Evolutionary conservation across 2,329 filamentous ascomycete species (phyloP).

Genomic region (Penicillium sp.): DNA sequence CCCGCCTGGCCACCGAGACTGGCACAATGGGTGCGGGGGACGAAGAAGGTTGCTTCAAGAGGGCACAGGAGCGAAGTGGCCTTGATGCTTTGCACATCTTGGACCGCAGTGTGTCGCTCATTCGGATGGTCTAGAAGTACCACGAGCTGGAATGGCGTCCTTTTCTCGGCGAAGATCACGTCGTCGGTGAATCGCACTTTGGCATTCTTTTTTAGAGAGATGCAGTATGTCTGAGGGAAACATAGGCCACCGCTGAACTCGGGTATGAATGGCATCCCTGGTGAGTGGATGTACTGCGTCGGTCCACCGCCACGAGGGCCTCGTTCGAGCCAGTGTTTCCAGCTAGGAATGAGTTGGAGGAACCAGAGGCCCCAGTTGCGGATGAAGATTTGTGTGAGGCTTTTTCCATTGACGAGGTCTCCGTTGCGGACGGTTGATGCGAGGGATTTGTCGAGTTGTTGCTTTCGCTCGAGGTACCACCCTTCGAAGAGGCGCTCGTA

Average conservation of each 20-base stretch:
- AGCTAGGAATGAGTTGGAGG: slow-evolving; percentile 34
- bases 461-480: slow-evolving; percentile 42
- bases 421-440: slow-evolving; percentile 39
- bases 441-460: slow-evolving; percentile 41
- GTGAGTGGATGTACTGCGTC: slow-evolving; percentile 30
- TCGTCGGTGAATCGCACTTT: slow-evolving; percentile 37
- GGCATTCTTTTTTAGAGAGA: slow-evolving; percentile 6
- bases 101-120: slow-evolving; percentile 4
- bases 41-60: slow-evolving; percentile 13
- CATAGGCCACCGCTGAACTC: slow-evolving; percentile 33
- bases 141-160: slow-evolving; percentile 36
- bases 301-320: slow-evolving; percentile 34
- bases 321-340: slow-evolving; percentile 30
- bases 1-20: background rate
- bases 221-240: slow-evolving; percentile 40
- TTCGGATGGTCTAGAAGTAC: slow-evolving; percentile 24
- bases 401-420: slow-evolving; percentile 33
- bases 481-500: slow-evolving; percentile 30
- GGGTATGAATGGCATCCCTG: slow-evolving; percentile 37
- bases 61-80: background rate
- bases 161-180: slow-evolving; percentile 30
- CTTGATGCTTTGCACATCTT: background rate
- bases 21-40: slow-evolving; percentile 1
- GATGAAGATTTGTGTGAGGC: slow-evolving; percentile 33
- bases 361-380: slow-evolving; percentile 39